Conservation (phyloP, 306 rosid species). For the Mimosa pudica region DNA sequence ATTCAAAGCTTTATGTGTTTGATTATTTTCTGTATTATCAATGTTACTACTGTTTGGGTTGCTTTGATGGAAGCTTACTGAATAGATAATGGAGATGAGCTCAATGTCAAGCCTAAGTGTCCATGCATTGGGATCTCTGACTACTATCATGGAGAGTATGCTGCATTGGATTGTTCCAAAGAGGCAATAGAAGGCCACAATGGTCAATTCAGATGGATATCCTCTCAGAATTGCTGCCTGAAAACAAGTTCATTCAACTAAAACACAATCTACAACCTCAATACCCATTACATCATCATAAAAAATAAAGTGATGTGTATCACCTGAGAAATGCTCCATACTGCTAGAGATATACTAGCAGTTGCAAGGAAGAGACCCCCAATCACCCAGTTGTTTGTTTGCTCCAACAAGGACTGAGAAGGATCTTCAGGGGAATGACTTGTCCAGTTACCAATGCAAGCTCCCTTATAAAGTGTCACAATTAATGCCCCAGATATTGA, state of each 20-base stretch:
- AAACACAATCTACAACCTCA: slow-evolving; percentile 35
- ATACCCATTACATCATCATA: background rate
- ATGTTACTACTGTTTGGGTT: background rate
- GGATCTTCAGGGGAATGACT: background rate
- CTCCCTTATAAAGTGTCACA: slow-evolving; percentile 58
- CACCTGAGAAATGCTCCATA: slow-evolving; percentile 62
- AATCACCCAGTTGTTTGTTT: slow-evolving; percentile 54
- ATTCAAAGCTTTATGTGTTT: background rate
- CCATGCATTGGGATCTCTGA: slow-evolving; percentile 58
- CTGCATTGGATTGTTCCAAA: slow-evolving; percentile 72
- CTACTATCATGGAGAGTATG: slow-evolving; percentile 46
- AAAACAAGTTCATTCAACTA: slow-evolving; percentile 19
- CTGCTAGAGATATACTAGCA: slow-evolving; percentile 46
- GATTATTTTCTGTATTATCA: background rate
- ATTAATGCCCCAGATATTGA: slow-evolving; percentile 54
- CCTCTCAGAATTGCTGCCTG: slow-evolving; percentile 66
- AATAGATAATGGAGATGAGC: slow-evolving; percentile 53
- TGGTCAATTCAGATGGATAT: slow-evolving; percentile 62
- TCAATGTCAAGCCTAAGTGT: slow-evolving; percentile 47
- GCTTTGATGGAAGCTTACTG: slow-evolving; percentile 51
- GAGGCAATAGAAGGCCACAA: slow-evolving; percentile 59
- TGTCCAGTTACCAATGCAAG: slow-evolving; percentile 35
- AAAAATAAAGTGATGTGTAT: slow-evolving; percentile 6
- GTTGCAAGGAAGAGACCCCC: slow-evolving; percentile 57
- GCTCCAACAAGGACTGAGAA: slow-evolving; percentile 17